Base-by-base conservation (phyloP, 257 asterid genomes). In the Ballota nigra region DNA sequence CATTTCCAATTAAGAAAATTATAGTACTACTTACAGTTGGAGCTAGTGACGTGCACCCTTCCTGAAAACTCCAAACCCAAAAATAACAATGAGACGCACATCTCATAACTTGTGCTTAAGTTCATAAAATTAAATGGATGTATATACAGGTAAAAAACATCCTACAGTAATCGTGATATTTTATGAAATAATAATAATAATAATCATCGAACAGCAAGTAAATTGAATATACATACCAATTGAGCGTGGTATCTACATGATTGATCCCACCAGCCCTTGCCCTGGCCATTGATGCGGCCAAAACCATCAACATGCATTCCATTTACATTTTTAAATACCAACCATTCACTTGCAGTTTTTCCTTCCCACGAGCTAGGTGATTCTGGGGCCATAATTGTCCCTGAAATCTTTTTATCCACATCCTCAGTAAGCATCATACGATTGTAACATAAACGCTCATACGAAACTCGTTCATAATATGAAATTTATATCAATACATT, bases 261-360 rank as follows among this genome's bases (percentile, higher is more conserved):
- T 58, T 89, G 97, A 53, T 87, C 87, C 97, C 97, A 91, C 97
- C 97, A 91, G 12, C 69, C 82, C 64, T 82, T 56, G 68, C 96
- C 96, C 4, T 66, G 81, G 1, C 92, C 96, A 55, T 89, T 83
- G 51, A 89, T 38, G 10, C 69, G 38, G 22, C 96, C 97, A 3
- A 69, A 71, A 3, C 97, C 97, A 63, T 77, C 82, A 1, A 91
- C 75, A 0, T 5, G 51, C 16, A 91, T 84, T 26, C 96, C 89
- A 9, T 28, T 71, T 38, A 87, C 43, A n/a, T 71, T 51, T 22
- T 12, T 55, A 56, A 91, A 89, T 15, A 70, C 87, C 6, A 91
- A 65, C 97, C 97, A 91, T 58, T 76, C 77, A 66, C 97, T 76
- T 16, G 85, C 70, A 52, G 86, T 91, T 59, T 11, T 15, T 34